Base-by-base conservation (phyloP, 2,329 filamentous ascomycete species). In the Stromatinia cepivora region DNA sequence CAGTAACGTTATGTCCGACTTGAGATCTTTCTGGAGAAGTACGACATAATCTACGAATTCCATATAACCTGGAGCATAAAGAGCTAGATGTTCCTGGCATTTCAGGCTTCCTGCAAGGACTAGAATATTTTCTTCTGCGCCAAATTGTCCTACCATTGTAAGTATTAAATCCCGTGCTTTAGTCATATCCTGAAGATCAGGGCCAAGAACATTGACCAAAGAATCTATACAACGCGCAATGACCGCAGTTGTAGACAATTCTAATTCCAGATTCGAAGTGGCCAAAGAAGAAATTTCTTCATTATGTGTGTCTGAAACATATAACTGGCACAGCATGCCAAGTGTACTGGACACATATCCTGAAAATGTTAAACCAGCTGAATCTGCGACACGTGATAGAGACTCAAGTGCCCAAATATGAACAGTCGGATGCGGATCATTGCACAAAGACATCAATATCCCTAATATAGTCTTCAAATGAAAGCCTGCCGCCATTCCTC, bases 381-480 rank as follows among this genome's bases (percentile, higher is more conserved):
- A 95, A 76, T 97, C 94, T 3, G 94, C 92, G 17, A 97, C 93
- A 66, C 92, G 85, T 2, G 92, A 90, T 42, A 99, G 81, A 13
- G 93, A 94, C 78, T 97, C 93, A 57, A 99, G 83, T 3, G 96
- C 94, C 93, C 94, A 98, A 78, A 94, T 97, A 79, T 99, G 95
- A 11, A 99, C 95, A 0, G 92, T 90, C 0, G 95, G 94, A 78
- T 99, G 95, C 28, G 94, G 92, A 77, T 99, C 95, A 75, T 94
- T 97, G 79, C 93, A 94, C 13, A 99, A 85, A 10, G 95, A 98
- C 91, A 98, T 97, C n/a, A 99, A 83, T 52, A 99, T 96, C 25
- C 94, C 92, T n/a, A 97, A 86, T 63, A 99, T 97, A 1, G 93
- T 97, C 82, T 98, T 98, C 64, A 99, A 85, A 78, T 99, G 95